Conservation (phyloP, 2,329 filamentous ascomycete species). For the Raffaelea deltoideospora region DNA sequence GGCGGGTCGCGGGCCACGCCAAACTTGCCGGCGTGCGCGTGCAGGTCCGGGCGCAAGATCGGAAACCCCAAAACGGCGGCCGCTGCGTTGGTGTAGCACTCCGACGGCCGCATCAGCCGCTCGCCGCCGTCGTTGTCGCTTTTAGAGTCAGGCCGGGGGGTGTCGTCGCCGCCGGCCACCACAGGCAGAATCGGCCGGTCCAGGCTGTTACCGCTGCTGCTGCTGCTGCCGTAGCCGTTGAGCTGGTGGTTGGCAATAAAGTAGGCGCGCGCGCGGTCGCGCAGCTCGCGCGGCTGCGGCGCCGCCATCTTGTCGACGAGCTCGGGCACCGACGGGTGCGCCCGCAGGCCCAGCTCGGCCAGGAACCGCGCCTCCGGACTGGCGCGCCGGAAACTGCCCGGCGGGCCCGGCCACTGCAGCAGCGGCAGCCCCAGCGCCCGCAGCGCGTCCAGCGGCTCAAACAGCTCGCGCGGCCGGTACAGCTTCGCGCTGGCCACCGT, state of each 20-base stretch:
- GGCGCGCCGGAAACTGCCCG: slow-evolving; percentile 44
- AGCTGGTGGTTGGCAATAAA: slow-evolving; percentile 66
- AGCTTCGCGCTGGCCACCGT: slow-evolving; percentile 34
- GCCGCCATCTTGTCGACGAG: slow-evolving; percentile 66
- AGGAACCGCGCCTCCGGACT: slow-evolving; percentile 66
- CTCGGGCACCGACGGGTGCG: slow-evolving; percentile 55
- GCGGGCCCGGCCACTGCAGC: slow-evolving; percentile 62
- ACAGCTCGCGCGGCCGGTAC: slow-evolving; percentile 66
- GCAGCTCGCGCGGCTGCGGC: slow-evolving; percentile 37
- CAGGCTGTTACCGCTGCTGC: slow-evolving; percentile 41
- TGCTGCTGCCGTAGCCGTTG: slow-evolving; percentile 57
- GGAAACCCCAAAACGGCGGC: slow-evolving; percentile 68
- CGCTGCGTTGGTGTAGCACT: slow-evolving; percentile 70
- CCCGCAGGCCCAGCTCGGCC: slow-evolving; percentile 53
- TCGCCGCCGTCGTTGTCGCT: slow-evolving; percentile 19
- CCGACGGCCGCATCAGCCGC: slow-evolving; percentile 52
- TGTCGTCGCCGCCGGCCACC: slow-evolving; percentile 32
- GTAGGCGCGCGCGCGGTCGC: slow-evolving; percentile 61
- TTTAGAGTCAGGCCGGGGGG: neutral
- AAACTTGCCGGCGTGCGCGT: slow-evolving; percentile 67
- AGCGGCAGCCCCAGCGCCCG: slow-evolving; percentile 59
- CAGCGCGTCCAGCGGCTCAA: slow-evolving; percentile 59
- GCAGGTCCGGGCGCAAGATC: slow-evolving; percentile 62
- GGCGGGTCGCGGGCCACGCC: slow-evolving; percentile 72
- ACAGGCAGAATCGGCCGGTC: slow-evolving; percentile 55